Base-by-base conservation (phyloP, 177 flowering plant species). In the Telopea speciosissima region DNA sequence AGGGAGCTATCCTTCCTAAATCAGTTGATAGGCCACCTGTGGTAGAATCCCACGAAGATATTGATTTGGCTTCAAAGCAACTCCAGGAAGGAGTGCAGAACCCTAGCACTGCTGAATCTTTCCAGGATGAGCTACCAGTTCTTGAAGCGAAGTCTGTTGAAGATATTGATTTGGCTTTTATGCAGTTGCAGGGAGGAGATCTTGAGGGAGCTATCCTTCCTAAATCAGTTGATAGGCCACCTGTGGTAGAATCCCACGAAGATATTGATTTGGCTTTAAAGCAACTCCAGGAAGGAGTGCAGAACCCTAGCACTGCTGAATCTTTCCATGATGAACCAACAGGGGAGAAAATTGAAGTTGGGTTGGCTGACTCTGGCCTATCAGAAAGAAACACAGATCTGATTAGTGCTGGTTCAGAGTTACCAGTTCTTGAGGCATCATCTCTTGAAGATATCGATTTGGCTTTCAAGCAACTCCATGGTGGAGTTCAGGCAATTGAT, bases 151-250 rank as follows among this genome's bases (percentile, higher is more conserved):
- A 19, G 54, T 49, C 54, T 49, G 26, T 75, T 36, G 82, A 80
- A 63, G 83, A 79, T 64, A 71, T 72, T 54, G 78, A 76, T 68
- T 68, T 24, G 26, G 7, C 23, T 7, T 24, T 36, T 36, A 25
- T 40, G 72, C 54, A 70, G 42, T 3, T 61, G 7, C 13, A 17
- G 26, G 62, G 28, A 59, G 62, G 62, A 28, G 79, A 60, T 14
- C 74, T 63, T 42, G 81, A 75, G 72, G 70, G 74, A 19, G 63
- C 76, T 56, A 68, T 73, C 36, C 52, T 74, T 68, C 79, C 73
- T 13, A 69, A 80, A 63, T 65, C 75, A 63, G 59, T 73, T 16
- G 61, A 70, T 22, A 66, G 28, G 68, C 63, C 31, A 26, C 68
- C 16, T 42, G n/a, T 25, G 52, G 75, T 65, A 7, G 77, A 67